Percentiles rank a stretch among this genome's conserved stretches.
Conservation (phyloP, 768 basidiomycete species). For the Macrolepiota fuliginosa region DNA sequence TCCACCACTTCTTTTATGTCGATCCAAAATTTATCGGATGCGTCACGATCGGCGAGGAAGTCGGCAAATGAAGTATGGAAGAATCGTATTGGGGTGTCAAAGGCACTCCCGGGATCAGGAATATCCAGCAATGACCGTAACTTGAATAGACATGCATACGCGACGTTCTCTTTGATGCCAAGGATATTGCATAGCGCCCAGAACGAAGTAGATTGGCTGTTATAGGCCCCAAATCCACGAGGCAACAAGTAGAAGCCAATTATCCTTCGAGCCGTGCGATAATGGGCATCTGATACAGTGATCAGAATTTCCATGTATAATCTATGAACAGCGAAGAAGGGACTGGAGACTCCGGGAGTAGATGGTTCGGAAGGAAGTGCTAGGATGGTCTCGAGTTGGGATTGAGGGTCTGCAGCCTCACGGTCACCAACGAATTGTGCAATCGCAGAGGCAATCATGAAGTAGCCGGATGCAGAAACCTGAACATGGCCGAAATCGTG, state of each 20-base stretch:
- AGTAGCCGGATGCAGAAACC: background rate
- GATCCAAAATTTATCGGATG: background rate
- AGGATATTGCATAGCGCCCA: too few relatives aligned
- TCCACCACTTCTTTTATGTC: background rate
- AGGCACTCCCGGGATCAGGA: background rate
- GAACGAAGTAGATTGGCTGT: background rate
- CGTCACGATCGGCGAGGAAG: background rate
- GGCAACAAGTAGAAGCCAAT: background rate
- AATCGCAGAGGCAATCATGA: background rate
- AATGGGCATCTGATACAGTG: background rate
- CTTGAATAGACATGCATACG: background rate
- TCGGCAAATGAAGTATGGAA: too few relatives aligned
- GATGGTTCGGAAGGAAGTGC: background rate
- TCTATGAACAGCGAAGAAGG: background rate
- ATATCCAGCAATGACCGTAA: background rate
- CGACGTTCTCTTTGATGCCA: background rate
- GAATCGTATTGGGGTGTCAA: too few relatives aligned
- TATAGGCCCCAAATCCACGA: background rate
- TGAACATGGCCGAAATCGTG: background rate
- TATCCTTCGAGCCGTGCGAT: background rate
- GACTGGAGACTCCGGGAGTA: background rate
- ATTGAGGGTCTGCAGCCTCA: background rate
- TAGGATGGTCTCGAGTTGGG: background rate
- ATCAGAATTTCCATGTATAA: background rate
- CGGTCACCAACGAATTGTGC: background rate